phyloP scores from a whole-genome alignment of 148 eudicot species.

The Amaranthus palmeri region DNA sequence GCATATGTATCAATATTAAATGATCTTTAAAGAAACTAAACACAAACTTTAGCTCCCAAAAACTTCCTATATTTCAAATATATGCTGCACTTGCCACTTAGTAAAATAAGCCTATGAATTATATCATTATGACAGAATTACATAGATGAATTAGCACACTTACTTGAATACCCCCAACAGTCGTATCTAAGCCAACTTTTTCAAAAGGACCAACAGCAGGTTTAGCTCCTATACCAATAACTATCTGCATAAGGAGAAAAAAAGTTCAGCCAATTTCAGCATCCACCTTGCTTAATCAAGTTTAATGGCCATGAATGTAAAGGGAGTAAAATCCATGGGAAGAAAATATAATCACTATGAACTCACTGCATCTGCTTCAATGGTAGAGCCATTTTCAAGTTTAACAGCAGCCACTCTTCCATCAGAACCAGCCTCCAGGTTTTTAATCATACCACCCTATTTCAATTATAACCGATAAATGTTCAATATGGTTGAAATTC shows the following conservation, averaged over 20 bases:
- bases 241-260: conserved; percentile 45
- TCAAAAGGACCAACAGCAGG: conserved; percentile 81
- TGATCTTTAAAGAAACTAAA: neutral
- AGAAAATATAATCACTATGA: neutral
- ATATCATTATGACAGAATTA: neutral
- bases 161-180: conserved; percentile 92
- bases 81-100: neutral
- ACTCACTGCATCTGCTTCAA: conserved; percentile 86
- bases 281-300: neutral
- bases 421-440: conserved; percentile 82
- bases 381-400: conserved; percentile 79
- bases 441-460: conserved; percentile 73
- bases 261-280: neutral
- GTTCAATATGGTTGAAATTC: conserved; percentile 6
- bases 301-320: neutral
- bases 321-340: neutral
- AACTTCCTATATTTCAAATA: neutral
- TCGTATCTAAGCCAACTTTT: conserved; percentile 54
- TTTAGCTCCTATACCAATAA: conserved; percentile 94
- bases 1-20: neutral
- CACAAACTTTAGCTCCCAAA: neutral
- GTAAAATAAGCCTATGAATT: neutral
- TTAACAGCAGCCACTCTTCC: conserved; percentile 73
- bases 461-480: neutral
- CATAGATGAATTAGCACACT: conserved; percentile 9